Evolutionary conservation across 768 basidiomycete species (phyloP).

Genomic region (Rhodotorula diobovata): DNA sequence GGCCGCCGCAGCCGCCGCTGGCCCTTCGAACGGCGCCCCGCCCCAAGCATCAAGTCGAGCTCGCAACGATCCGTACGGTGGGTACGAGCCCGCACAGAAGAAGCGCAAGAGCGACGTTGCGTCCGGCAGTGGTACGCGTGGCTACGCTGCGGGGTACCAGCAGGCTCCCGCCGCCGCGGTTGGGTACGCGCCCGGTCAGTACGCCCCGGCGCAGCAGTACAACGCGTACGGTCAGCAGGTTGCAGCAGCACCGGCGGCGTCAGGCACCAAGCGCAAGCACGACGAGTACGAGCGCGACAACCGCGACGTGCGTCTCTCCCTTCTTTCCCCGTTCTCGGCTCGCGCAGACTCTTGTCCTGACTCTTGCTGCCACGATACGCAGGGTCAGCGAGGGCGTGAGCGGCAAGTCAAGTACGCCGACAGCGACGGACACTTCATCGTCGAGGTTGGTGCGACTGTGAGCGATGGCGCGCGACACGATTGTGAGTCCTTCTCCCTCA

Average conservation of each 20-base stretch:
- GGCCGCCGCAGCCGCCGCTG: not conserved
- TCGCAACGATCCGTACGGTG: slow-evolving; percentile 3
- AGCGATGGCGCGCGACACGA: slow-evolving; percentile 60
- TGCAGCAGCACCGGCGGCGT: not conserved
- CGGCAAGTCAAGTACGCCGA: slow-evolving; percentile 57
- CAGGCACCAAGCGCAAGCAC: slow-evolving; percentile 23
- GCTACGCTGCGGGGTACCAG: not conserved
- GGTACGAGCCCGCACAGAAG: slow-evolving; percentile 20
- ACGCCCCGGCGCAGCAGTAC: not conserved
- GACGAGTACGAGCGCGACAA: slow-evolving; percentile 14
- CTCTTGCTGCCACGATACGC: too few relatives aligned
- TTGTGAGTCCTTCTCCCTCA: slow-evolving; percentile 4
- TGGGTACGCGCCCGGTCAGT: not conserved
- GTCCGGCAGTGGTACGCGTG: not conserved
- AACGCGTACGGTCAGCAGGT: not conserved
- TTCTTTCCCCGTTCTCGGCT: not conserved
- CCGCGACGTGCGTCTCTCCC: not conserved
- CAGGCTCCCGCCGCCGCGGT: too few relatives aligned
- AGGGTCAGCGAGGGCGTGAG: not conserved
- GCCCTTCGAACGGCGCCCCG: not conserved
- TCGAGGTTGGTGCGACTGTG: slow-evolving; percentile 84
- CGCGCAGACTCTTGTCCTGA: not conserved
- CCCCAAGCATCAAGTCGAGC: not conserved
- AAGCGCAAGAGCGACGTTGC: slow-evolving; percentile 31
- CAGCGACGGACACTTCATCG: slow-evolving; percentile 98